A percentile compares a stretch with the other conserved stretches of the same genome.
Evolutionary conservation across 768 basidiomycete genomes (phyloP).

Genomic region (Suillus lakei): DNA sequence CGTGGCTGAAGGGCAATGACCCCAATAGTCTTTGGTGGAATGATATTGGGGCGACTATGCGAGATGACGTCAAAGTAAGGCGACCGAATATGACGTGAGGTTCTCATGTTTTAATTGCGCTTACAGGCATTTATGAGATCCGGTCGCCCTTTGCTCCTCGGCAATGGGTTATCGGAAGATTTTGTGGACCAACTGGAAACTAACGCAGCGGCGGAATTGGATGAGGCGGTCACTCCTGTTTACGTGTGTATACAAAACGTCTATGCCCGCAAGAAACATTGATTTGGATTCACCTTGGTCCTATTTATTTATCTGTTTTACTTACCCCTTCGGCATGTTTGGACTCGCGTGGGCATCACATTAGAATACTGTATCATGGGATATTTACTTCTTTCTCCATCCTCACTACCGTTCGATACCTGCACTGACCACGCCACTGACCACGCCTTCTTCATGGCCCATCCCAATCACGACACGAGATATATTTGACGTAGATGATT

Average conservation of each 20-base stretch:
- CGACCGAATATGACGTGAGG: conserved; percentile 1
- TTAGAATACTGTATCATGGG: conserved; percentile 24
- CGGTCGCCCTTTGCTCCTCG: conserved; percentile 69
- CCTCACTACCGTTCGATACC: conserved; percentile 12
- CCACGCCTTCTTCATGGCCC: neutral
- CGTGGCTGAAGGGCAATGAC: conserved; percentile 43
- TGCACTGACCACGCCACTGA: conserved; percentile 2
- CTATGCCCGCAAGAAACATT: conserved; percentile 49
- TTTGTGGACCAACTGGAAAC: conserved; percentile 58
- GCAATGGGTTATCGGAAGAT: conserved; percentile 58
- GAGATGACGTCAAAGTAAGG: conserved; percentile 63
- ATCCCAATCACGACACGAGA: conserved; percentile 4
- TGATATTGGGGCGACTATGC: conserved; percentile 49
- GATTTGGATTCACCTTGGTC: conserved; percentile 12
- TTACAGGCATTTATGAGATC: conserved; percentile 66
- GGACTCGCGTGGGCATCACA: conserved; percentile 19
- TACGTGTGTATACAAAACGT: conserved; percentile 65
- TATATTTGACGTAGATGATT: conserved; percentile 2
- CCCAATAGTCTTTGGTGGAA: conserved; percentile 39
- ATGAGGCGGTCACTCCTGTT: conserved; percentile 47
- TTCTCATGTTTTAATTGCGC: neutral
- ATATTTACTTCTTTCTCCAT: conserved; percentile 19
- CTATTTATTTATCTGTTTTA: conserved; percentile 7
- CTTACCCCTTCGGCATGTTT: conserved; percentile 5
- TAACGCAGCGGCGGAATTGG: conserved; percentile 57